A percentile compares a stretch with the other conserved stretches of the same genome.
These are phyloP conservation scores for Pythium vanterpoolii DNA, from an alignment of 352 stramenopile genomes.

Conservation along the genomic window DNA sequence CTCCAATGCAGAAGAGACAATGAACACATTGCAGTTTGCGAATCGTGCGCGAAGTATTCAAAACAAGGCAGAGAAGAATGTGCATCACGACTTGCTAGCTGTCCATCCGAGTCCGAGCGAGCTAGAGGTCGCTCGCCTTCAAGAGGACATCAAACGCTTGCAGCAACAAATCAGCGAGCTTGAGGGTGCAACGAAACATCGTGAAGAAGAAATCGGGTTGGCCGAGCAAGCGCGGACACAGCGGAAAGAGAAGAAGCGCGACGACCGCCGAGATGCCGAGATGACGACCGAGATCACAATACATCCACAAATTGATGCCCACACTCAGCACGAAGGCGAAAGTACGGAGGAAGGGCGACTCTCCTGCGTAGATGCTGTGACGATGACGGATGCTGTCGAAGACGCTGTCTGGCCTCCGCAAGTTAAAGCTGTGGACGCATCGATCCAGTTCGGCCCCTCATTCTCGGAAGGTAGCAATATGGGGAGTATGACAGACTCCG, in stretches of 20 bases:
- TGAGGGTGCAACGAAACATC: constrained; percentile 1
- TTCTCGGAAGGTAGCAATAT: background rate
- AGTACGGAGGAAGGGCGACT: background rate
- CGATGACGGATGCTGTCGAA: constrained; percentile 7
- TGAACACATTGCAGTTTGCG: constrained; percentile 71
- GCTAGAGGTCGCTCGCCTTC: constrained; percentile 39
- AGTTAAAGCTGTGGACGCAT: background rate
- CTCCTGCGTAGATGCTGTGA: background rate
- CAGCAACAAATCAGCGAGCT: constrained; percentile 11
- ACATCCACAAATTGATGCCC: constrained; percentile 7
- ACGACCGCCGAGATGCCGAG: constrained; percentile 13
- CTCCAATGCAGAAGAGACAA: constrained; percentile 50
- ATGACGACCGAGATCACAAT: constrained; percentile 23
- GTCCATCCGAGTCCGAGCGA: constrained; percentile 25
- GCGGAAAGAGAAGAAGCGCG: constrained; percentile 13
- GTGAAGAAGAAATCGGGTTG: constrained; percentile 7
- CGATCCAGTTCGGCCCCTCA: background rate
- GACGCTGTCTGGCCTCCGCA: background rate
- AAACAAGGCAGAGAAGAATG: constrained; percentile 72
- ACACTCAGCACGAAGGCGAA: constrained; percentile 20
- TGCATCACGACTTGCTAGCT: background rate
- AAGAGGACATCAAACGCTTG: constrained; percentile 33
- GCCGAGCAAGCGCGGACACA: constrained; percentile 2
- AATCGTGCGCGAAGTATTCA: constrained; percentile 72
- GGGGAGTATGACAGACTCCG: background rate